phyloP scores from a whole-genome alignment of 2,329 filamentous ascomycete species.

The Capronia coronata region DNA sequence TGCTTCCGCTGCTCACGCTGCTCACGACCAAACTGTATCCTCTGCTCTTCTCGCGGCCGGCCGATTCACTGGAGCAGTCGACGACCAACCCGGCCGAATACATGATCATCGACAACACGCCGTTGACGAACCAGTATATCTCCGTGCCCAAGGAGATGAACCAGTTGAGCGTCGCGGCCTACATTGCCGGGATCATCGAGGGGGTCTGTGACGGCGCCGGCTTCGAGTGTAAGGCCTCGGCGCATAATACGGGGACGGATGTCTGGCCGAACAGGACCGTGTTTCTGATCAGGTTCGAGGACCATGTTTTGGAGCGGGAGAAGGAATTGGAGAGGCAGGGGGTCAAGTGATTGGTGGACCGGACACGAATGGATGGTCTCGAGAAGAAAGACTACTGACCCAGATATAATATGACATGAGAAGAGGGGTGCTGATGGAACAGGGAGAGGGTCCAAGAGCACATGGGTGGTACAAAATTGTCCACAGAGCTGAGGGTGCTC shows the following conservation, averaged over 20 bases:
- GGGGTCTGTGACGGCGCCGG: slow-evolving; percentile 90
- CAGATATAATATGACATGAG: too few species aligned
- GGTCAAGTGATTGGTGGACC: slow-evolving; percentile 41
- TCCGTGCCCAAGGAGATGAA: slow-evolving; percentile 91
- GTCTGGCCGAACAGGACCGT: slow-evolving; percentile 97
- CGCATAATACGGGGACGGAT: slow-evolving; percentile 66
- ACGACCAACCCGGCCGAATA: slow-evolving; percentile 86
- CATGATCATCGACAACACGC: slow-evolving; percentile 99
- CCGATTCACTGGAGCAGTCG: slow-evolving; percentile 87
- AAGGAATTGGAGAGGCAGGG: slow-evolving; percentile 63
- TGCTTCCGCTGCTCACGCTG: slow-evolving; percentile 87
- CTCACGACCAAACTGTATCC: slow-evolving; percentile 90
- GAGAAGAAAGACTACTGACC: too few species aligned
- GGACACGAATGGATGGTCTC: too few species aligned
- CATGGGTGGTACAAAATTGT: too few species aligned
- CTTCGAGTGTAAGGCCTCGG: slow-evolving; percentile 81
- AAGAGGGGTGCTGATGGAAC: too few species aligned
- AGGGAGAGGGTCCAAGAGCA: too few species aligned
- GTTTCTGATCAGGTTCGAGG: slow-evolving; percentile 85
- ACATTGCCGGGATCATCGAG: slow-evolving; percentile 90
- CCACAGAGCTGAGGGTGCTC: too few species aligned
- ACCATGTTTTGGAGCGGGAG: slow-evolving; percentile 89
- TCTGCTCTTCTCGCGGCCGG: slow-evolving; percentile 83
- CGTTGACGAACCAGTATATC: slow-evolving; percentile 89
- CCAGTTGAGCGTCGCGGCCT: slow-evolving; percentile 93